These are phyloP conservation scores for Amborella trichopoda DNA, from an alignment of 164 flowering plant species.

Conservation along the genomic window DNA sequence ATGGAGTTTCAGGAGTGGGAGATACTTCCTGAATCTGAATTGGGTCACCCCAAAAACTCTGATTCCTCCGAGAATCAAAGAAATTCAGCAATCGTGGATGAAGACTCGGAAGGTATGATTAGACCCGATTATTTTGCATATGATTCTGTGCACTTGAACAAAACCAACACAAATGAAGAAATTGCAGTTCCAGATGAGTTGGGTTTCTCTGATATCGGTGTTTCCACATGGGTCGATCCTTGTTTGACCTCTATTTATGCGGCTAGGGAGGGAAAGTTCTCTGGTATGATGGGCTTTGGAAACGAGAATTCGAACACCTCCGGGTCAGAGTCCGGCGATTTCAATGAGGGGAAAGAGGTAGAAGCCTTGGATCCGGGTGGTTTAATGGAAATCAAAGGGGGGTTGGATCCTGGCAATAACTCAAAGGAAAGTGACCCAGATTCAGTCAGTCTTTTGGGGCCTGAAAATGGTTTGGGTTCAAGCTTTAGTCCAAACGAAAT, in stretches of 20 bases:
- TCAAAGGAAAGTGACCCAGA: no score
- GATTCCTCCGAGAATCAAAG: background rate
- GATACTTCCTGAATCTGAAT: background rate
- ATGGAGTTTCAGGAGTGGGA: background rate
- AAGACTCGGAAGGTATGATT: background rate
- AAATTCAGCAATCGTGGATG: background rate
- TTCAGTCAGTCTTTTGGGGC: no score
- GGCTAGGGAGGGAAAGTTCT: background rate
- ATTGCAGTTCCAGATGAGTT: no score
- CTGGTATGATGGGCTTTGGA: background rate
- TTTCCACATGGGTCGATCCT: background rate
- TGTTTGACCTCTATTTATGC: slow-evolving; percentile 1
- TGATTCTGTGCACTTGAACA: no score
- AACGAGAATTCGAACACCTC: background rate
- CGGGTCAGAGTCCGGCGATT: background rate
- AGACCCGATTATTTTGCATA: background rate
- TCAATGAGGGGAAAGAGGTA: background rate
- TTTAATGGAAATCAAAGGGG: background rate
- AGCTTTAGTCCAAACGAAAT: no score
- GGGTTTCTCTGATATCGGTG: background rate
- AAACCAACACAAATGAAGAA: no score
- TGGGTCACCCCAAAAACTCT: background rate
- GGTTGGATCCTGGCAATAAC: background rate
- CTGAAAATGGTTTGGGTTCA: no score
- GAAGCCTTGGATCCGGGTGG: no score